These are phyloP conservation scores for Pseudogymnoascus sp. DNA, from an alignment of 2,329 filamentous ascomycete genomes.

Conservation along the genomic window DNA sequence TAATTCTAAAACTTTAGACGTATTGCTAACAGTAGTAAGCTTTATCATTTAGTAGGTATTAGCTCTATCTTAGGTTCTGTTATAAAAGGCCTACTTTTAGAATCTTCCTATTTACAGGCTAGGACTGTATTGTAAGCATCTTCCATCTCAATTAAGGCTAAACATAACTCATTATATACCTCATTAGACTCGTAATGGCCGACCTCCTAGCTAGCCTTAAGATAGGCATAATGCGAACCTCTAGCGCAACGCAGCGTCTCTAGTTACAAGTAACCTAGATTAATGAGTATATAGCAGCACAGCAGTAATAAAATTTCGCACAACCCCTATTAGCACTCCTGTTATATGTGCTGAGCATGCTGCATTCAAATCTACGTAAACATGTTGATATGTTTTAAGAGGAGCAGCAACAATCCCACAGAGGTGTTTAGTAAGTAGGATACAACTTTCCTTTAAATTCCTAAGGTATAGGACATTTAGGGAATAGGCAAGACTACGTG, in stretches of 20 bases:
- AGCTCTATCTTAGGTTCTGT: slow-evolving; percentile 39
- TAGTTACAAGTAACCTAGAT: slow-evolving; percentile 35
- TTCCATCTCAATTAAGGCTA: neutral
- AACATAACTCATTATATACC: neutral
- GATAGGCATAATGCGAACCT: slow-evolving; percentile 29
- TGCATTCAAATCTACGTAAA: neutral
- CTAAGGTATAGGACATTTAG: neutral
- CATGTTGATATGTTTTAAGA: neutral
- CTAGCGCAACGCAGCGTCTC: slow-evolving; percentile 32
- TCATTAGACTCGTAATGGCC: slow-evolving; percentile 31
- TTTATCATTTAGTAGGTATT: slow-evolving; percentile 40
- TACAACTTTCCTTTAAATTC: neutral
- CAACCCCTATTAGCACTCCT: neutral
- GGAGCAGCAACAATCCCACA: neutral
- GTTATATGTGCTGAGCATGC: neutral
- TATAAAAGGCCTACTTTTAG: slow-evolving; percentile 26
- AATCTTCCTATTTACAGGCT: slow-evolving; percentile 22
- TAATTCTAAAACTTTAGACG: neutral
- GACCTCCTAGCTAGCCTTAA: slow-evolving; percentile 38
- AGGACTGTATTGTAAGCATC: slow-evolving; percentile 30
- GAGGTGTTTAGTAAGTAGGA: neutral
- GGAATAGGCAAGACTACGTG: neutral
- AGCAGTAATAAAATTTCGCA: slow-evolving; percentile 9
- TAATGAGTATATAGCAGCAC: slow-evolving; percentile 26
- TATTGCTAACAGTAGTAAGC: slow-evolving; percentile 11